Base-by-base conservation (phyloP, 306 rosid species). In the Oxytropis ochrocephala region DNA sequence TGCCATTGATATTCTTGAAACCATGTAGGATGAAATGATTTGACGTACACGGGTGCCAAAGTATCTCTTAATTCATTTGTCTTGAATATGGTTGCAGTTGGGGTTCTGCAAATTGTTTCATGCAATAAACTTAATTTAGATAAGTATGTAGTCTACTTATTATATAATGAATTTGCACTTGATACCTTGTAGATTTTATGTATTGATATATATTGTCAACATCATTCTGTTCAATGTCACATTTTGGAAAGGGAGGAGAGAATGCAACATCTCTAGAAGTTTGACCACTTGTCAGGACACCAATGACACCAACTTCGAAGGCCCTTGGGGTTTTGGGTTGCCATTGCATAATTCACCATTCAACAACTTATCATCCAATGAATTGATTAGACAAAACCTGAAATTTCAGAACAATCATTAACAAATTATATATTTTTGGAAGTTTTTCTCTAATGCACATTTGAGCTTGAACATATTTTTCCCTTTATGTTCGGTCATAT, bases 271-370 rank as follows among this genome's bases (percentile, higher is more conserved):
- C 75, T 8, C 50, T 18, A 5, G 0, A 42, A 2, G 0, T 6
- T 58, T 35, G 60, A 24, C 72, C 79, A 41, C 55, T 75, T 43
- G 21, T 7, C 60, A 84, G 17, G 10, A 46, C 10, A 8, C 85
- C 88, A 11, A 24, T 42, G 27, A 70, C 85, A 5, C 67, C 69
- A 6, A 69, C 75, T 3, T 1, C 0, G 0, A 59, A 19, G 12
- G 74, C 10, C 4, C 47, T 79, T 2, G 0, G 0, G n/a, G 11
- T 2, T 64, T 79, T 3, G 0, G 0, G 27, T 0, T 3, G 0
- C 2, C 64, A 0, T 81, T 82, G 0, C 89, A 85, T 2, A 85
- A 13, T 73, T 76, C 76, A 19, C 81, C 84, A 47, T 58, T 76
- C 8, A 79, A 78, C 68, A 57, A n/a, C 0, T 53, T 56, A 13